Percentiles rank a stretch among this genome's conserved stretches.
phyloP scores from a whole-genome alignment of 2,329 filamentous ascomycete genomes.

The Didymella arachidicola region DNA sequence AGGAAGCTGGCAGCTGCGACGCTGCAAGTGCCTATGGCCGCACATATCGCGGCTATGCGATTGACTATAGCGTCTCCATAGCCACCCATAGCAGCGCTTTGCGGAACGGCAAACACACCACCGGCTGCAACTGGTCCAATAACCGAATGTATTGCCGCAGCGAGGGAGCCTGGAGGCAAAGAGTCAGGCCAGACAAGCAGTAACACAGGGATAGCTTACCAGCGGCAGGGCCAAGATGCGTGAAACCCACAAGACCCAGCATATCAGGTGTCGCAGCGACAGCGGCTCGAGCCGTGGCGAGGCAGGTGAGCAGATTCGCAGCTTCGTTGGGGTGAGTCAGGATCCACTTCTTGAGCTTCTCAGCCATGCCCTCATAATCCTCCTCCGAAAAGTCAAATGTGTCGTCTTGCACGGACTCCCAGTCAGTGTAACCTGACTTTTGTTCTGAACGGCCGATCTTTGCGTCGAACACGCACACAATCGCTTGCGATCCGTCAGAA shows the following conservation, averaged over 20 bases:
- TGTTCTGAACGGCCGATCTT: too few relatives aligned
- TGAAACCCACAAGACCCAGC: background rate
- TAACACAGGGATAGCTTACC: background rate
- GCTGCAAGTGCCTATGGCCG: background rate
- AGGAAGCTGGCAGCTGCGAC: background rate
- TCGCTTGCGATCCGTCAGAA: too few relatives aligned
- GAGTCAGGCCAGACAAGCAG: background rate
- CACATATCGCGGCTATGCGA: background rate
- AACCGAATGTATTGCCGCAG: background rate
- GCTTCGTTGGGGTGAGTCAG: background rate
- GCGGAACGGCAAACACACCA: background rate
- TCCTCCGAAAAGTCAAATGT: background rate
- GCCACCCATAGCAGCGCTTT: background rate
- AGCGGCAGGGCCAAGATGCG: background rate
- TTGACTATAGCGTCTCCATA: background rate
- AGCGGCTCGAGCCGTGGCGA: background rate
- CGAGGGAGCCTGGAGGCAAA: background rate
- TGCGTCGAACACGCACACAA: too few relatives aligned
- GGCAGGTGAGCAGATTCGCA: background rate
- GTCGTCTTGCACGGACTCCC: too few relatives aligned
- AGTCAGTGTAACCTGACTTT: too few relatives aligned
- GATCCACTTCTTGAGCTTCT: background rate
- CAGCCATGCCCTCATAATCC: background rate
- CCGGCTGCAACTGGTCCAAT: background rate
- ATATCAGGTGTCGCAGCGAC: background rate